A percentile compares a stretch with the other conserved stretches of the same genome.
Conservation (phyloP, 441 rosid genomes). For the Aleurites moluccanus region DNA sequence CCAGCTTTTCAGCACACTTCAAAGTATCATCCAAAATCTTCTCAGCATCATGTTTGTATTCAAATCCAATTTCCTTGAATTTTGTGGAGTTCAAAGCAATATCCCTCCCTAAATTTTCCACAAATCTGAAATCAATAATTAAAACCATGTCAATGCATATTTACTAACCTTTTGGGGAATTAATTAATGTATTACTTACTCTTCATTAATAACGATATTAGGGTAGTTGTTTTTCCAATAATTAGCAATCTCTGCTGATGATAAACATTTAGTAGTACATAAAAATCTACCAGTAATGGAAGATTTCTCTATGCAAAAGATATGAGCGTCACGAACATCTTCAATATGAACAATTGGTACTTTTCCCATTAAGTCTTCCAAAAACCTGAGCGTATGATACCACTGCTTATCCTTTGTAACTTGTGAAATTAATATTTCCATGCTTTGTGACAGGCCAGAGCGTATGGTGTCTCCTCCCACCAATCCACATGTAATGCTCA, state of each 20-base stretch:
- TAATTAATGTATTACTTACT: not conserved
- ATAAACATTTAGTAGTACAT: not conserved
- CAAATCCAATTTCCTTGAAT: not conserved
- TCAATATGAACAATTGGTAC: not conserved
- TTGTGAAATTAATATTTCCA: not conserved
- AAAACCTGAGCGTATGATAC: not conserved
- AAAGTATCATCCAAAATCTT: not conserved
- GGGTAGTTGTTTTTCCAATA: not conserved
- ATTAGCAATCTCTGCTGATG: conserved; percentile 6
- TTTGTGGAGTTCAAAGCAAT: not conserved
- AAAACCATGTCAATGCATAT: not conserved
- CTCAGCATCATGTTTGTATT: not conserved
- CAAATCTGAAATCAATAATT: not conserved
- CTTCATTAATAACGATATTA: not conserved
- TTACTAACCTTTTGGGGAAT: not conserved
- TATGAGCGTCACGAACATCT: not conserved
- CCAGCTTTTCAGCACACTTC: not conserved
- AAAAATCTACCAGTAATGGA: not conserved
- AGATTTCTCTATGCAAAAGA: not conserved
- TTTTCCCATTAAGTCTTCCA: not conserved
- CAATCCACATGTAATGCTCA: conserved; percentile 4
- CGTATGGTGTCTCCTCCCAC: not conserved
- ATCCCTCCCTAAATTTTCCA: not conserved
- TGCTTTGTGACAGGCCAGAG: not conserved
- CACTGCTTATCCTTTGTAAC: not conserved